Conservation (phyloP, 2,329 filamentous ascomycete species). For the Phaeosphaeriaceae sp. region DNA sequence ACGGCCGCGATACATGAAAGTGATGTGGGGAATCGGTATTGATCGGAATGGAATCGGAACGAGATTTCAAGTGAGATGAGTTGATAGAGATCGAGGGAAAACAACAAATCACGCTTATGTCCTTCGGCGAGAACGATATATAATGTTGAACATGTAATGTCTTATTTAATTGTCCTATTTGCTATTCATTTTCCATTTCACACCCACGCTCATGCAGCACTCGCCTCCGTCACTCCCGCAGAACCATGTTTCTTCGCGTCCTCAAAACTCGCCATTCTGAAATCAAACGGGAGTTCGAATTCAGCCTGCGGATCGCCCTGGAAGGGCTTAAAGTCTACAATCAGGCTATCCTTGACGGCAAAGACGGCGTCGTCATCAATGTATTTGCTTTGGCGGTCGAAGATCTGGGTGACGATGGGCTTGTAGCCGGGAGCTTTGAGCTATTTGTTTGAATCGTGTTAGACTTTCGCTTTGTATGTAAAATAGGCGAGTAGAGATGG, state of each 20-base stretch:
- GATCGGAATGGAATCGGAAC: slow-evolving; percentile 6
- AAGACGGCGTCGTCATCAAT: slow-evolving; percentile 65
- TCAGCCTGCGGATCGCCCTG: slow-evolving; percentile 59
- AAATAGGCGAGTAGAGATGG: neutral
- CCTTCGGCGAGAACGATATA: no score
- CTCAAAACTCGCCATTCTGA: slow-evolving; percentile 50
- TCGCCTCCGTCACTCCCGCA: no score
- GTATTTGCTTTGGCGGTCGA: slow-evolving; percentile 70
- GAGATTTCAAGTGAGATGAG: no score
- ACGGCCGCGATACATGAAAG: no score
- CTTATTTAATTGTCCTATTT: no score
- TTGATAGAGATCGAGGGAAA: no score
- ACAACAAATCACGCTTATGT: neutral
- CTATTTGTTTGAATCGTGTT: slow-evolving; percentile 44
- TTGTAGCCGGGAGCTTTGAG: slow-evolving; percentile 66
- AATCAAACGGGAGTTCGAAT: slow-evolving; percentile 61
- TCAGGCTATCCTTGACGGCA: slow-evolving; percentile 64
- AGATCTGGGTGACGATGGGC: slow-evolving; percentile 78
- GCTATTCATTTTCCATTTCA: no score
- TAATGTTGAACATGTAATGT: no score
- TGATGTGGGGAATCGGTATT: slow-evolving; percentile 16
- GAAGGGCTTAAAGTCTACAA: slow-evolving; percentile 63
- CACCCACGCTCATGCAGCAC: no score
- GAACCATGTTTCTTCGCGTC: slow-evolving; percentile 42
- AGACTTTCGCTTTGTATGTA: no score